Base-by-base conservation (phyloP, 257 asterid genomes). In the Craterostigma plantagineum region DNA sequence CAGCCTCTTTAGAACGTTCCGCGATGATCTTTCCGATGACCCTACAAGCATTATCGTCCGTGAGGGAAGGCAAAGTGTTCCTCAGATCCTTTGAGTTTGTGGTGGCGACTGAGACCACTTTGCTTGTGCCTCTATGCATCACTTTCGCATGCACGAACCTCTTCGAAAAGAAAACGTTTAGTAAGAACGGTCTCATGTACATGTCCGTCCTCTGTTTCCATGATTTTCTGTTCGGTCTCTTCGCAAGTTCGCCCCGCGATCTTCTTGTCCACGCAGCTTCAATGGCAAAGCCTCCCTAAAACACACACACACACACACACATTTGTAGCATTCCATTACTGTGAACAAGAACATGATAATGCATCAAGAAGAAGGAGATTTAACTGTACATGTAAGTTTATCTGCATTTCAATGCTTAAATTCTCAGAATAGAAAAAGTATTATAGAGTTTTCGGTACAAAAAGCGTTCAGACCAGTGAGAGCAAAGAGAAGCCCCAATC, bases 141-240 rank as follows among this genome's bases (percentile, higher is more conserved):
- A 81, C 94, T 64, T 85, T 81, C 1, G 91, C 96, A 46, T 81
- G 94, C 52, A 83, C 52, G 46, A 83, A 83, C 42, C 92, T 53
- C 37, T 79, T 83, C 3, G 99, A 86, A 52, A 90, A 90, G 87
- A 90, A 90, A 4, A 83, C 76, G 43, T 76, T 73, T 35, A 83
- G 72, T 42, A 79, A 66, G 62, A 90, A 90, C 0, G 94, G 99
- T 47, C 94, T 79, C 98, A 90, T 70, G 54, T 74, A 90, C 98
- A 83, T 90, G 53, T 90, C 98, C 11, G 92, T 83, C 59, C 75
- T 77, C 55, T 83, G 99, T 53, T 79, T 90, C 99, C 95, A 90
- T 69, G 98, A 90, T 56, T 90, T 90, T 42, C 67, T 58, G 63
- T 72, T 90, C 7, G 98, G 99, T 55, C 42, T 79, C 56, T 72